Evolutionary conservation across 768 basidiomycete species (phyloP).

Genomic region (Phaeotremella skinneri): DNA sequence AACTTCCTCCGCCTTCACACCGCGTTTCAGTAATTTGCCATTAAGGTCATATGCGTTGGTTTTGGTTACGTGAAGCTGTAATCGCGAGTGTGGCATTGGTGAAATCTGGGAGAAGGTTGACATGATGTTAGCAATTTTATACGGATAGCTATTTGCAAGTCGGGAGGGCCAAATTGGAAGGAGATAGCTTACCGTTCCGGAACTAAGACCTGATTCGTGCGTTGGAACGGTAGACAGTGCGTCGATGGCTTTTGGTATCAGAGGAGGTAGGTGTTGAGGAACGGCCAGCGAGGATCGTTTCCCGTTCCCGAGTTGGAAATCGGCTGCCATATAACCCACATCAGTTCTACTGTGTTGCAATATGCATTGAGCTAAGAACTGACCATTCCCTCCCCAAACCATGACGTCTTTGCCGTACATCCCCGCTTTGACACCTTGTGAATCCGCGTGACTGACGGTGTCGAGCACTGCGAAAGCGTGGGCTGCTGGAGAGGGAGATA

Average conservation of each 20-base stretch:
- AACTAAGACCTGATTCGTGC: constrained; percentile 34
- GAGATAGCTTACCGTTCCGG: constrained; percentile 39
- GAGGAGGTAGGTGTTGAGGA: constrained; percentile 53
- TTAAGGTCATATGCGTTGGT: constrained; percentile 44
- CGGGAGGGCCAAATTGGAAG: no score
- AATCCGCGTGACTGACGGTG: constrained; percentile 57
- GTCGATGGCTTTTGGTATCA: constrained; percentile 26
- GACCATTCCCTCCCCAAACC: constrained; percentile 51
- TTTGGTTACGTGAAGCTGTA: constrained; percentile 49
- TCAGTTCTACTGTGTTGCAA: constrained; percentile 9
- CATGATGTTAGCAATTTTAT: constrained; percentile 1
- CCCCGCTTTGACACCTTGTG: constrained; percentile 39
- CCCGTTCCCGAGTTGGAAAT: constrained; percentile 53
- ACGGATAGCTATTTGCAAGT: not conserved
- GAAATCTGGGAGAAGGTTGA: constrained; percentile 25
- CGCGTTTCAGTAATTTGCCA: constrained; percentile 47
- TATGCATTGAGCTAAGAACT: constrained; percentile 1
- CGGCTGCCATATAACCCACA: constrained; percentile 32
- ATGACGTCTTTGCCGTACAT: constrained; percentile 51
- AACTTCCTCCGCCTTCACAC: constrained; percentile 49
- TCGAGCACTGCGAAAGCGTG: constrained; percentile 75
- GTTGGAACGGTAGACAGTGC: constrained; percentile 1
- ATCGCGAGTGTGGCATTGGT: constrained; percentile 52
- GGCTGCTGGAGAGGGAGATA: constrained; percentile 58
- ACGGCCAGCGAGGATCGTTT: constrained; percentile 53